phyloP scores from a whole-genome alignment of 129 eudicot genomes.

The Lactuca sativa region DNA sequence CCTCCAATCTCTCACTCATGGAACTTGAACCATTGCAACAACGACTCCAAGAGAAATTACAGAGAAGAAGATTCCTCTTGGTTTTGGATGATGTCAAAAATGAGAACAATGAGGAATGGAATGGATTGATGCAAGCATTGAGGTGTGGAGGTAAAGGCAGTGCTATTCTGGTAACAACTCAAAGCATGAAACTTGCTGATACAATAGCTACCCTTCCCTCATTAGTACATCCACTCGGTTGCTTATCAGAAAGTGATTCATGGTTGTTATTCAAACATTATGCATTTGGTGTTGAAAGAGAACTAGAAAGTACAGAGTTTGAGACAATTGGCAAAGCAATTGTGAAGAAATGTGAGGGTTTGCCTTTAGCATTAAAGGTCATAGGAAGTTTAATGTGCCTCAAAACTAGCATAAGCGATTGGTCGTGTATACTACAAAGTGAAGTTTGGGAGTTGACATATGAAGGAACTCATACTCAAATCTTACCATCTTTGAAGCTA shows the following conservation, averaged over 20 bases:
- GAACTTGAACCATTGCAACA: constrained; percentile 16
- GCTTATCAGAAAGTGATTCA: constrained; percentile 27
- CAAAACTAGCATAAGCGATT: constrained; percentile 28
- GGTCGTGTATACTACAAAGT: constrained; percentile 31
- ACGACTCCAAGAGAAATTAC: constrained; percentile 16
- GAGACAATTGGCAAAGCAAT: constrained; percentile 29
- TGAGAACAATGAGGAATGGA: constrained; percentile 15
- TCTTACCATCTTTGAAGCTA: constrained; percentile 34
- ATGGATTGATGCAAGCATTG: constrained; percentile 23
- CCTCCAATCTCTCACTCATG: background rate
- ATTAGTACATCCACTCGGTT: constrained; percentile 14
- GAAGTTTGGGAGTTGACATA: constrained; percentile 30
- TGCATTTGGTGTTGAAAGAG: constrained; percentile 19
- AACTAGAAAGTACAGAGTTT: constrained; percentile 14
- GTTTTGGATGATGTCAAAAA: constrained; percentile 29
- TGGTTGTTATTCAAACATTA: constrained; percentile 31
- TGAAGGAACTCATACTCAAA: constrained; percentile 19
- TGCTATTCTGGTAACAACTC: constrained; percentile 24
- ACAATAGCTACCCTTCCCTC: constrained; percentile 11
- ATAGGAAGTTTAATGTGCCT: constrained; percentile 37
- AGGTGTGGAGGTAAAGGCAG: constrained; percentile 23
- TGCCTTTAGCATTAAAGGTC: constrained; percentile 38
- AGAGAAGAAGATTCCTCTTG: constrained; percentile 19
- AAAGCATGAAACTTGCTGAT: constrained; percentile 17
- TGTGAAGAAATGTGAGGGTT: constrained; percentile 34